A percentile compares a stretch with the other conserved stretches of the same genome.
These are phyloP conservation scores for Fusarium sp. DNA, from an alignment of 2,329 filamentous ascomycete genomes.

Conservation along the genomic window DNA sequence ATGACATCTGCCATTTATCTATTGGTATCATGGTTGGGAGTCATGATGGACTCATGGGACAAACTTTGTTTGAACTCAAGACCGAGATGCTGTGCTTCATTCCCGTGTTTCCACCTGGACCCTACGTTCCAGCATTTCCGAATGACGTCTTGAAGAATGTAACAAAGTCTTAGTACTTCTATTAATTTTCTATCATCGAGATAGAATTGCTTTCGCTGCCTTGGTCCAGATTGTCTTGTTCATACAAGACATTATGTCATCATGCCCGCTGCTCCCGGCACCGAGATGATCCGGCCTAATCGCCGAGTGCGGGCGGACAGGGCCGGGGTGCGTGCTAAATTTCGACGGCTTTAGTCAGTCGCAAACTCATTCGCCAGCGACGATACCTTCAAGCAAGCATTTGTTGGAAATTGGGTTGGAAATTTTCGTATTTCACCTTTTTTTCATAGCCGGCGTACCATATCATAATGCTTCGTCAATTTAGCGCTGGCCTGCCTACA, in stretches of 20 bases:
- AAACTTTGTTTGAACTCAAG: not conserved
- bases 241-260: conserved; percentile 40
- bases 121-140: not conserved
- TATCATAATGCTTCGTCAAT: conserved; percentile 52
- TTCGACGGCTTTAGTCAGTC: conserved; percentile 42
- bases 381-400: conserved; percentile 15
- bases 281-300: conserved; percentile 48
- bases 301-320: conserved; percentile 44
- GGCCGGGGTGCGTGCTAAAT: conserved; percentile 42
- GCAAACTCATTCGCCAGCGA: conserved; percentile 40
- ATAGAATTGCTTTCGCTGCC: not conserved
- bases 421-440: conserved; percentile 4
- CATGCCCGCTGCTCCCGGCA: conserved; percentile 29
- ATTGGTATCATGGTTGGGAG: not conserved
- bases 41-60: not conserved
- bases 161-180: not conserved
- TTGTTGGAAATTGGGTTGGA: conserved; percentile 22
- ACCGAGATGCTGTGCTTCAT: not conserved
- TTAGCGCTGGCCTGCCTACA: conserved; percentile 50
- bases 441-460: conserved; percentile 21
- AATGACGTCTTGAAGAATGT: not conserved
- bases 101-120: not conserved
- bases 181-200: not conserved
- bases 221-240: not conserved
- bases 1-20: no score